Percentiles rank a stretch among this genome's conserved stretches.
phyloP scores from a whole-genome alignment of 2,329 filamentous ascomycete species.

The Pseudocercospora cruenta region DNA sequence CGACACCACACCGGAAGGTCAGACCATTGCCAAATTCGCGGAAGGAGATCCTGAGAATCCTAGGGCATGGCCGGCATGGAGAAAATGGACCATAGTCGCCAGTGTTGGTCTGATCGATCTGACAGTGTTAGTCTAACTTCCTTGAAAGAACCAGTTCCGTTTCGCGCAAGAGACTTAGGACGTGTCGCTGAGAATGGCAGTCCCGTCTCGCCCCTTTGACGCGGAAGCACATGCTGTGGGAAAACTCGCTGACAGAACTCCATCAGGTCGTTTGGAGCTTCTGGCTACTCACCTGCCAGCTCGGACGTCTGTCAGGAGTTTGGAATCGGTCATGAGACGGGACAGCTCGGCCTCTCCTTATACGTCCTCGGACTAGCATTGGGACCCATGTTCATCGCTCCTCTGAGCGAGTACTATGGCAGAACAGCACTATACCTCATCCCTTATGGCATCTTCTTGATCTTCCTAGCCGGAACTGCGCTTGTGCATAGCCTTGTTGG shows the following conservation, averaged over 20 bases:
- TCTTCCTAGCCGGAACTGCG: slow-evolving; percentile 49
- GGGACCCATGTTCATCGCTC: slow-evolving; percentile 51
- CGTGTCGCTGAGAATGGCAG: not conserved
- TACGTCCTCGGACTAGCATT: slow-evolving; percentile 54
- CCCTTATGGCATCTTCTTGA: slow-evolving; percentile 48
- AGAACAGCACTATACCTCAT: slow-evolving; percentile 48
- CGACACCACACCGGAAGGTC: not conserved
- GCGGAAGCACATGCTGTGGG: not conserved
- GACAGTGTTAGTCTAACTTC: slow-evolving; percentile 12
- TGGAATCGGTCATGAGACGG: slow-evolving; percentile 45
- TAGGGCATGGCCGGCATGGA: slow-evolving; percentile 48
- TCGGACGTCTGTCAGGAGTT: slow-evolving; percentile 49
- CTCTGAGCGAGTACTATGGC: slow-evolving; percentile 51
- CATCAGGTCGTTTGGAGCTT: slow-evolving; percentile 45
- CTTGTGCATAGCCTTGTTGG: slow-evolving; percentile 44
- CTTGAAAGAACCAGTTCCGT: not conserved
- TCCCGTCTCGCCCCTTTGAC: not conserved
- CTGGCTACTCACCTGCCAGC: slow-evolving; percentile 51
- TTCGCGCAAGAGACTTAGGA: too few species aligned
- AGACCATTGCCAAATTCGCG: slow-evolving; percentile 33
- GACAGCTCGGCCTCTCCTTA: slow-evolving; percentile 50
- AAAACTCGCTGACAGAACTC: not conserved
- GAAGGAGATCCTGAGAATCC: slow-evolving; percentile 48
- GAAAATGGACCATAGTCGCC: slow-evolving; percentile 52
- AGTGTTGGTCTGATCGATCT: slow-evolving; percentile 43